Conservation (phyloP, 306 rosid genomes). For the Glycine tomentella region DNA sequence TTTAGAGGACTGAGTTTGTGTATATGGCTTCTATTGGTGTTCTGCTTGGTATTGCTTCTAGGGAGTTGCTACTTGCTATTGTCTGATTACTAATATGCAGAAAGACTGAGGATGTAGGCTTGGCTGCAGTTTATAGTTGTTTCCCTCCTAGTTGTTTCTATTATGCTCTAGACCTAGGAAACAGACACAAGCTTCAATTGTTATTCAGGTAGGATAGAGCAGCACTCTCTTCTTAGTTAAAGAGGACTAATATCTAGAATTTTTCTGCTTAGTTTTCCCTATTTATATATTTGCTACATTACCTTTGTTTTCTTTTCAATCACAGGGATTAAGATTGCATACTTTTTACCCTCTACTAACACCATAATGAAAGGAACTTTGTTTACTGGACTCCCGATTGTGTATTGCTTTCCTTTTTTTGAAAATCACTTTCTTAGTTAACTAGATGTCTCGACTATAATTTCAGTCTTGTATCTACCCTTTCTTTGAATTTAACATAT, state of each 20-base stretch:
- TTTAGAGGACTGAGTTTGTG: not conserved
- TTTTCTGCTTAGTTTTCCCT: not conserved
- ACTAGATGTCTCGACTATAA: conserved; percentile 10
- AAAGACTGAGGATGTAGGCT: not conserved
- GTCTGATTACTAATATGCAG: too few species aligned
- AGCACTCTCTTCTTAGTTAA: conserved; percentile 21
- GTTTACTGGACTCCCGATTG: not conserved
- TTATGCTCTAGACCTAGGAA: conserved; percentile 23
- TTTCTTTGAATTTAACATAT: too few species aligned
- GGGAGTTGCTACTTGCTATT: not conserved
- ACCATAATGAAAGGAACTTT: not conserved
- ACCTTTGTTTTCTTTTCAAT: conserved; percentile 12
- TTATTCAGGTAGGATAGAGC: conserved; percentile 70
- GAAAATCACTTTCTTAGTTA: conserved; percentile 3
- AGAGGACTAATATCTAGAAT: conserved; percentile 10
- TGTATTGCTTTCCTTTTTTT: not conserved
- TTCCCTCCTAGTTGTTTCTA: not conserved
- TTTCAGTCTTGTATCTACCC: conserved; percentile 21
- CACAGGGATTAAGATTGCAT: not conserved
- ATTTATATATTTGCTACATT: not conserved
- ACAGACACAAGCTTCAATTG: conserved; percentile 64
- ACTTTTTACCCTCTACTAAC: not conserved
- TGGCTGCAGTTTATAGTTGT: conserved; percentile 8
- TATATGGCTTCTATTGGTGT: not conserved
- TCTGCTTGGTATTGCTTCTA: not conserved